Conservation (phyloP, 345 rosid genomes). For the Pugionium cornutum region DNA sequence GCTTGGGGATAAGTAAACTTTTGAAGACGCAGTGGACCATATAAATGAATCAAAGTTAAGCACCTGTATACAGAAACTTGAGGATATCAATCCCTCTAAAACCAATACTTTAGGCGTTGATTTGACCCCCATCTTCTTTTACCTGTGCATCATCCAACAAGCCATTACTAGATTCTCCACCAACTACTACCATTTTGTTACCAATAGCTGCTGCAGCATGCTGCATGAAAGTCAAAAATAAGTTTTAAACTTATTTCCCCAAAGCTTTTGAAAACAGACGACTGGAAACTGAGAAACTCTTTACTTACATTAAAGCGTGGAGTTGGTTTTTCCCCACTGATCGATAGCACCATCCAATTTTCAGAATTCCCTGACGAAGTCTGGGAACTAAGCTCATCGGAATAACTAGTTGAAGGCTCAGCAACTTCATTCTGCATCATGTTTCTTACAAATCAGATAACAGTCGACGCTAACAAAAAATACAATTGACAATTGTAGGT, state of each 20-base stretch:
- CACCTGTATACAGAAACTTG: constrained; percentile 48
- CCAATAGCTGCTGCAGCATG: constrained; percentile 90
- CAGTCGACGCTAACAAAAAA: constrained; percentile 1
- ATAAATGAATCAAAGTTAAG: constrained; percentile 77
- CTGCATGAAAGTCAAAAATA: constrained; percentile 41
- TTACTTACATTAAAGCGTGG: constrained; percentile 77
- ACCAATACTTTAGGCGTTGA: neutral
- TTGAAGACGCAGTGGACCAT: constrained; percentile 83
- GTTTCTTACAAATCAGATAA: constrained; percentile 19
- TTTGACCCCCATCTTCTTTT: constrained; percentile 14
- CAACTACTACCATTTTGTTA: constrained; percentile 93
- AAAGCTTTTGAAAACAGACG: constrained; percentile 17
- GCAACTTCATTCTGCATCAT: constrained; percentile 53
- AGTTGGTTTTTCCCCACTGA: constrained; percentile 72
- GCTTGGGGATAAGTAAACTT: constrained; percentile 89
- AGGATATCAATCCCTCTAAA: neutral
- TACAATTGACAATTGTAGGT: too few relatives aligned
- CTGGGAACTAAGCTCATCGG: constrained; percentile 56
- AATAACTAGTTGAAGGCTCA: constrained; percentile 46
- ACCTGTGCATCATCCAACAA: constrained; percentile 96
- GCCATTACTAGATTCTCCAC: constrained; percentile 87
- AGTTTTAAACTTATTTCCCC: neutral
- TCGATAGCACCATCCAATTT: constrained; percentile 80
- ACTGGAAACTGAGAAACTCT: neutral
- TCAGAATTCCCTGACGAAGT: constrained; percentile 60